phyloP scores from a whole-genome alignment of 345 rosid genomes.

The Lepidium didymum region DNA sequence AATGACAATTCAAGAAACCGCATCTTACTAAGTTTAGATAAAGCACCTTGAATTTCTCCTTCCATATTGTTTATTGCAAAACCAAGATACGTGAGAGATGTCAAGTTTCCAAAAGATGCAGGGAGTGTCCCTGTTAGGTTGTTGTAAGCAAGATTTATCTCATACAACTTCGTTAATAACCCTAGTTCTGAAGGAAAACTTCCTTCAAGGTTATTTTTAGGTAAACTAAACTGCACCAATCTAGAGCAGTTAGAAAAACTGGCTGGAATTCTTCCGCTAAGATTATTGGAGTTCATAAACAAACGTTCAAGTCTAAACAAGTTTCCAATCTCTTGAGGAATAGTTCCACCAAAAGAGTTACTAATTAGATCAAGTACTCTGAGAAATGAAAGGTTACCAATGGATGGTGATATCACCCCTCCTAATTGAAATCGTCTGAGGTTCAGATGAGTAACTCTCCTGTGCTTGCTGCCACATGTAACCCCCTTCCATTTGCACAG shows the following conservation, averaged over 20 bases:
- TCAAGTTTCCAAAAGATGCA: background rate
- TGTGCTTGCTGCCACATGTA: background rate
- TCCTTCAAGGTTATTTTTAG: background rate
- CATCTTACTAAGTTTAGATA: background rate
- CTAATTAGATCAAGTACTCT: background rate
- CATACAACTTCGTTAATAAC: background rate
- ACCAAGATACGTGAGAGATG: too few species aligned
- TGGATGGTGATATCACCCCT: slow-evolving; percentile 13
- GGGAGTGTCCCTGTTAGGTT: background rate
- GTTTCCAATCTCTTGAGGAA: background rate
- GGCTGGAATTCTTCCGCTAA: background rate
- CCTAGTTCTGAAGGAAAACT: background rate
- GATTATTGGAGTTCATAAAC: background rate
- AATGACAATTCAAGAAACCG: rapidly evolving
- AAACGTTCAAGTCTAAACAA: background rate
- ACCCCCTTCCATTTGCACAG: too few species aligned
- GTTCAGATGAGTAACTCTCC: slow-evolving; percentile 3
- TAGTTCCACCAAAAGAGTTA: background rate
- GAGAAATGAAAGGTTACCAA: background rate
- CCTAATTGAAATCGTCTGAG: background rate
- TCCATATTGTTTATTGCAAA: too few species aligned
- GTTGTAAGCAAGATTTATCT: background rate
- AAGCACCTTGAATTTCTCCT: background rate
- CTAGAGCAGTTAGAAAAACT: background rate
- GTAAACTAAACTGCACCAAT: background rate